These are phyloP conservation scores for Obelidium mucronatum DNA, from an alignment of 192 early-diverging fungal genomes.

Conservation along the genomic window DNA sequence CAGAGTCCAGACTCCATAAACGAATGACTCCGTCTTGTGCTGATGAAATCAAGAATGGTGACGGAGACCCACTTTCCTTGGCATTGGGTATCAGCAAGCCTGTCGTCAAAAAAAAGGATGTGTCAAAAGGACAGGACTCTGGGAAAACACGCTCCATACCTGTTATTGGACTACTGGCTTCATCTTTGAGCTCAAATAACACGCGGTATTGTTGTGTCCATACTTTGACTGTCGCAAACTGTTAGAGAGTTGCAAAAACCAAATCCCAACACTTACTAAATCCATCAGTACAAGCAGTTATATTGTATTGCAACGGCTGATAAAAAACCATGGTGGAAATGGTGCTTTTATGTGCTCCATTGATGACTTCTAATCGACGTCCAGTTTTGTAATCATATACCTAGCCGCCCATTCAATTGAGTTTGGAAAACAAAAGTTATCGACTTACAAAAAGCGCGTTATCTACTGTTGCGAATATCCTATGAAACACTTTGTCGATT, in stretches of 20 bases:
- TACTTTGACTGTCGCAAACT: slow-evolving; percentile 59
- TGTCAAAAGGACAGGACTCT: slow-evolving; percentile 9
- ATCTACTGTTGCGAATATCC: slow-evolving; percentile 53
- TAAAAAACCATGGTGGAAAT: slow-evolving; percentile 52
- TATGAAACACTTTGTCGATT: slow-evolving; percentile 31
- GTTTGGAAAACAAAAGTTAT: neutral
- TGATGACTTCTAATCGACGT: slow-evolving; percentile 42
- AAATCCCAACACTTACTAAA: slow-evolving; percentile 42
- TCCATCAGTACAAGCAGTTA: slow-evolving; percentile 57
- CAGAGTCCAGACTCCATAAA: slow-evolving; percentile 61
- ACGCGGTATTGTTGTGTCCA: slow-evolving; percentile 55
- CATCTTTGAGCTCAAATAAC: slow-evolving; percentile 50
- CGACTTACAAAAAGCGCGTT: slow-evolving; percentile 48
- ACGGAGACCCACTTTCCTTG: slow-evolving; percentile 6
- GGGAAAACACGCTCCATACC: no score
- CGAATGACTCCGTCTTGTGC: slow-evolving; percentile 56
- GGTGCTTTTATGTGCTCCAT: slow-evolving; percentile 48
- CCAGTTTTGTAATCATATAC: slow-evolving; percentile 58
- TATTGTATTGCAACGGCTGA: slow-evolving; percentile 48
- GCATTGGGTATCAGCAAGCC: slow-evolving; percentile 3
- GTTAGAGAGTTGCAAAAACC: no score
- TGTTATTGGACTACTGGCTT: slow-evolving; percentile 49
- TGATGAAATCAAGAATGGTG: slow-evolving; percentile 53
- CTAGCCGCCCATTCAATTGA: slow-evolving; percentile 34
- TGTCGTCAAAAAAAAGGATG: no score